These are phyloP conservation scores for Yamadazyma endophytica DNA, from an alignment of 805 yeast species.

Conservation along the genomic window DNA sequence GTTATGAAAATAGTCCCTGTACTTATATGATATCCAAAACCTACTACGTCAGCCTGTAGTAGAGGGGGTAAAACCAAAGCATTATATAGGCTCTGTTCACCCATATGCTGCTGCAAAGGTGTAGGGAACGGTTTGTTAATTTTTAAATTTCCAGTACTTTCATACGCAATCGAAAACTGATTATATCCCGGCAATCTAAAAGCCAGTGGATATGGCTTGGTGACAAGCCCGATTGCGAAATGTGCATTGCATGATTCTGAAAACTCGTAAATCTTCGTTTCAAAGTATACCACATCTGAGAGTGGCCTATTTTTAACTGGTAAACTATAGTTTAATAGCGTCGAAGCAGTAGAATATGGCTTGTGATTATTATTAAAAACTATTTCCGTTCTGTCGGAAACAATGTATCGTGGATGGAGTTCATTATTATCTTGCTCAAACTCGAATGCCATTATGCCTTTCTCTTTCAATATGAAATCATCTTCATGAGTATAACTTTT, in stretches of 20 bases:
- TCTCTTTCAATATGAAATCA: slow-evolving; percentile 27
- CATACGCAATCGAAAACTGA: slow-evolving; percentile 67
- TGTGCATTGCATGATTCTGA: slow-evolving; percentile 34
- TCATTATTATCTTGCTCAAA: slow-evolving; percentile 32
- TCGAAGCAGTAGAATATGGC: slow-evolving; percentile 37
- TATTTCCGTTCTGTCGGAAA: slow-evolving; percentile 37
- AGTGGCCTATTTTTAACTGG: slow-evolving; percentile 30
- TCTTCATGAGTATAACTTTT: slow-evolving; percentile 25
- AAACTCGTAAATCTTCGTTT: slow-evolving; percentile 40
- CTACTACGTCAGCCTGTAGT: slow-evolving; percentile 50
- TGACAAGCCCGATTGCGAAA: slow-evolving; percentile 62
- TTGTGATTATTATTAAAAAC: slow-evolving; percentile 31
- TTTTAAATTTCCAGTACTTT: slow-evolving; percentile 66
- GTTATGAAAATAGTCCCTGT: slow-evolving; percentile 51
- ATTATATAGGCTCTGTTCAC: slow-evolving; percentile 36
- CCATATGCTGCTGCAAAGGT: slow-evolving; percentile 39
- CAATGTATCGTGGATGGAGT: slow-evolving; percentile 30
- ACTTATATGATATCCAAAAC: slow-evolving; percentile 48
- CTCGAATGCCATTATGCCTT: slow-evolving; percentile 37
- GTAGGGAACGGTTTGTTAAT: slow-evolving; percentile 60
- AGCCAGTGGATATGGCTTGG: slow-evolving; percentile 65
- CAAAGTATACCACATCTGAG: slow-evolving; percentile 57
- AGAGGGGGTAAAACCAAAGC: slow-evolving; percentile 50
- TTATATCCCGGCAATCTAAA: slow-evolving; percentile 74
- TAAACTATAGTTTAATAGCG: slow-evolving; percentile 35